Evolutionary conservation across 441 rosid species (phyloP).

Genomic region (Oxalis stricta): DNA sequence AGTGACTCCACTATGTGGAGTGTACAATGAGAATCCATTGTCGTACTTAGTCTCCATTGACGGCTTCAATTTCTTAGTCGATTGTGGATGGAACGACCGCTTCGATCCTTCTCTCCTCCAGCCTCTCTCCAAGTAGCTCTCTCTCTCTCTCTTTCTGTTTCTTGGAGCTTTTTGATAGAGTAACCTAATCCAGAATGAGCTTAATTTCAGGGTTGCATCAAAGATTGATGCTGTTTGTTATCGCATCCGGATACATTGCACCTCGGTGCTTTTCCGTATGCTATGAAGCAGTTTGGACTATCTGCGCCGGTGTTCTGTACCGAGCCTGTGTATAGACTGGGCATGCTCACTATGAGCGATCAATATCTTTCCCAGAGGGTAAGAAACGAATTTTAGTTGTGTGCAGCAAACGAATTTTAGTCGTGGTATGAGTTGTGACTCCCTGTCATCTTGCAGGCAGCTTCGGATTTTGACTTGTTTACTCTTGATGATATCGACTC

Average conservation of each 20-base stretch:
- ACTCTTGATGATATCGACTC: slow-evolving; percentile 83
- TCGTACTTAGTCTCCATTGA: slow-evolving; percentile 84
- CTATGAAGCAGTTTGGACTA: slow-evolving; percentile 75
- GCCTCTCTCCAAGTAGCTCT: slow-evolving; percentile 63
- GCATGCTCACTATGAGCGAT: slow-evolving; percentile 91
- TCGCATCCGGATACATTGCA: slow-evolving; percentile 91
- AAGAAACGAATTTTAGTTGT: too few relatives aligned
- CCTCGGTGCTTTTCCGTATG: slow-evolving; percentile 89
- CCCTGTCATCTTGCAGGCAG: slow-evolving; percentile 68
- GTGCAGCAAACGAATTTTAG: too few relatives aligned
- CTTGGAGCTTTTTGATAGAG: neutral
- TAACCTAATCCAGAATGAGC: too few relatives aligned
- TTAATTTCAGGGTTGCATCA: slow-evolving; percentile 80
- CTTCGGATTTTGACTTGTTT: slow-evolving; percentile 83
- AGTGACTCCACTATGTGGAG: slow-evolving; percentile 71
- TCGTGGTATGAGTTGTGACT: neutral
- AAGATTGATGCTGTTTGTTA: slow-evolving; percentile 75
- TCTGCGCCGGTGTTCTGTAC: slow-evolving; percentile 80
- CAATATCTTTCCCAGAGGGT: slow-evolving; percentile 87
- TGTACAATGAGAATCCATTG: slow-evolving; percentile 82
- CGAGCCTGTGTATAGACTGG: slow-evolving; percentile 73
- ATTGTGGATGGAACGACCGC: slow-evolving; percentile 97
- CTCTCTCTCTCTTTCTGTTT: neutral
- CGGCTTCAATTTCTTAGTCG: slow-evolving; percentile 76
- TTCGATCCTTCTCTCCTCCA: slow-evolving; percentile 76